These are phyloP conservation scores for Elaeagnus macrophylla DNA, from an alignment of 306 rosid species.

Conservation along the genomic window DNA sequence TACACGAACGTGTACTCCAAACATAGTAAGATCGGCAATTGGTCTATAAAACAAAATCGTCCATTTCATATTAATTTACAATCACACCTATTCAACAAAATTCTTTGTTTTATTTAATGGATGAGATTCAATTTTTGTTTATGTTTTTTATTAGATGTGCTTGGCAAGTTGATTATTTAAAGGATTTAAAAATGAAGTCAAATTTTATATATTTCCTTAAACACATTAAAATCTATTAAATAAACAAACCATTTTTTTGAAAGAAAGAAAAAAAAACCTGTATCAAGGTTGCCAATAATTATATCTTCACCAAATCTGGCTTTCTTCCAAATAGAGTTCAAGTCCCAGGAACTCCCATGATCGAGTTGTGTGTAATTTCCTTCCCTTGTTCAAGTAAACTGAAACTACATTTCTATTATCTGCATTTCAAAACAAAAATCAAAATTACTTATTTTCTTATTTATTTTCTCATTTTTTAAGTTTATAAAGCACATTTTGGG, in stretches of 20 bases:
- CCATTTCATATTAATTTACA: no score
- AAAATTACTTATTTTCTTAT: no score
- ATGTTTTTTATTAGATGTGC: background rate
- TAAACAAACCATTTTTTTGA: background rate
- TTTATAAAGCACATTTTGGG: no score
- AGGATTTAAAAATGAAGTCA: slow-evolving; percentile 12
- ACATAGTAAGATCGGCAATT: no score
- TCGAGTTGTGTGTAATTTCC: slow-evolving; percentile 70
- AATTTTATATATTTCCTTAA: background rate
- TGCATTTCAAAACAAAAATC: no score
- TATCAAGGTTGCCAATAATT: no score
- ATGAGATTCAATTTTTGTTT: slow-evolving; percentile 6
- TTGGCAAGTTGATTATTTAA: background rate
- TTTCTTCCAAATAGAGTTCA: slow-evolving; percentile 65
- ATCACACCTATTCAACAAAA: no score
- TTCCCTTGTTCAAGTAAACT: slow-evolving; percentile 58
- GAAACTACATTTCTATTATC: slow-evolving; percentile 70
- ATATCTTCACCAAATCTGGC: slow-evolving; percentile 77
- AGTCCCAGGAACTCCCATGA: slow-evolving; percentile 85
- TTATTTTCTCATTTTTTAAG: no score
- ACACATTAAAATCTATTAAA: background rate
- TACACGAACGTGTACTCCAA: no score
- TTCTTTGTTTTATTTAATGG: slow-evolving; percentile 17
- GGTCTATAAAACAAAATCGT: no score
- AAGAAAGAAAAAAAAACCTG: slow-evolving; percentile 36